Evolutionary conservation across 805 yeast genomes (phyloP), one percentile per base, ranked within the genome.

Genomic region (Metschnikowia lunata): DNA sequence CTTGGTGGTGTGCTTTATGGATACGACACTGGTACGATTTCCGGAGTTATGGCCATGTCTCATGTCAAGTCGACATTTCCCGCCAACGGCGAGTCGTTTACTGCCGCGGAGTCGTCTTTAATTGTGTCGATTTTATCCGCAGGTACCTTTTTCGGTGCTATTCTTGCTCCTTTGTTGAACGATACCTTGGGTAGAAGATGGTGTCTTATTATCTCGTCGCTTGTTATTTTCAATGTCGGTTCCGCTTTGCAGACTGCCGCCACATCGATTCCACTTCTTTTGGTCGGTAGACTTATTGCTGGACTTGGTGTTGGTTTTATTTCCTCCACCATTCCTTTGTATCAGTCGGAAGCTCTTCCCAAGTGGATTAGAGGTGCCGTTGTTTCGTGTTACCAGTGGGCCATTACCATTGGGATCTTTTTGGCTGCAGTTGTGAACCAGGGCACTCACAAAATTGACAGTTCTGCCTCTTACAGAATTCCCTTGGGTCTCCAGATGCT

Each of bases 361-460:
- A 66, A 64, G 52, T 66, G 70, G 69, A 62, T 67, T 47, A 66
- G 74, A 66, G 74, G 74, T 54, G 71, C 72, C 36, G 58, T 69
- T 44, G 67, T 68, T 35, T 63, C 71, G 18, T 62, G 67, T 30
- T 67, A 68, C 53, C 72, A 67, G 46, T 64, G 63, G 59, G 69
- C 69, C 40, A 66, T 68, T 41, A 69, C 74, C 41, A 56, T 64
- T 40, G 72, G 72, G 46, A 58, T 64, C 31, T 59, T 67, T 37
- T 58, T 69, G 45, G 70, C 72, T 14, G 61, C 69, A 29, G 56
- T 64, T 50, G 63, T 68, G 41, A 66, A 65, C 59, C 64, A 66
- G 48, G 71, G 62, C 32, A 58, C 68, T 31, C 62, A 62, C 49
- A 51, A 57, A 37, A 59, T 63, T 53, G 54, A 59, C 41, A 64